Conservation (phyloP, 2,329 filamentous ascomycete genomes). For the Colletotrichum agaves region DNA sequence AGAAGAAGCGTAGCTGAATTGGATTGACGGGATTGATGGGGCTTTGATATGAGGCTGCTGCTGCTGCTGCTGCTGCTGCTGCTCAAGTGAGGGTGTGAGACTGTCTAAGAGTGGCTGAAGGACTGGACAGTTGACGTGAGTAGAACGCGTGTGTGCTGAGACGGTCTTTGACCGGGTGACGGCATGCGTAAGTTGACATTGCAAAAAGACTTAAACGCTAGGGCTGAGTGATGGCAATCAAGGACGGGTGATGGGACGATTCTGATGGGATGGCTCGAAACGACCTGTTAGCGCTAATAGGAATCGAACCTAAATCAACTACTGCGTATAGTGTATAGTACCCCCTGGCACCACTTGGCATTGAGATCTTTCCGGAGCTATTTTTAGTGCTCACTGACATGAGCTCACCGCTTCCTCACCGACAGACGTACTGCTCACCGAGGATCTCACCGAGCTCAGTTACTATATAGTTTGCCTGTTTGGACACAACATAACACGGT, state of each 20-base stretch:
- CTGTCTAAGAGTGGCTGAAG: not conserved
- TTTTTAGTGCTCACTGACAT: not conserved
- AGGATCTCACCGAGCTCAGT: too few species aligned
- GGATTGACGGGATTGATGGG: not conserved
- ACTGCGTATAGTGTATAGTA: too few species aligned
- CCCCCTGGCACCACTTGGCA: not conserved
- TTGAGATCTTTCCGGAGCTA: not conserved
- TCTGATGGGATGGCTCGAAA: not conserved
- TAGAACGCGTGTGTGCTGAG: not conserved
- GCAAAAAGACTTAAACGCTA: not conserved
- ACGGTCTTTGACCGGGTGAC: not conserved
- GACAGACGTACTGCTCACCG: accelerated
- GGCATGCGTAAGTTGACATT: not conserved
- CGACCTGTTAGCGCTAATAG: too few species aligned
- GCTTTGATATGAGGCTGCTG: not conserved
- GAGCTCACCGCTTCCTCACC: too few species aligned
- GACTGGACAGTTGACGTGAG: not conserved
- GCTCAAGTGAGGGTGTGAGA: not conserved
- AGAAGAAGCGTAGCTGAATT: not conserved
- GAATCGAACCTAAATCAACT: too few species aligned
- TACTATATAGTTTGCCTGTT: too few species aligned
- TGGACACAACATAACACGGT: too few species aligned
- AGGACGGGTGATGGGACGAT: slow-evolving; percentile 9
- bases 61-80: not conserved
- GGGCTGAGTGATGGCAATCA: slow-evolving; percentile 4